Conservation (phyloP, 2,329 filamentous ascomycete species). For the Didymosphaeria variabile region DNA sequence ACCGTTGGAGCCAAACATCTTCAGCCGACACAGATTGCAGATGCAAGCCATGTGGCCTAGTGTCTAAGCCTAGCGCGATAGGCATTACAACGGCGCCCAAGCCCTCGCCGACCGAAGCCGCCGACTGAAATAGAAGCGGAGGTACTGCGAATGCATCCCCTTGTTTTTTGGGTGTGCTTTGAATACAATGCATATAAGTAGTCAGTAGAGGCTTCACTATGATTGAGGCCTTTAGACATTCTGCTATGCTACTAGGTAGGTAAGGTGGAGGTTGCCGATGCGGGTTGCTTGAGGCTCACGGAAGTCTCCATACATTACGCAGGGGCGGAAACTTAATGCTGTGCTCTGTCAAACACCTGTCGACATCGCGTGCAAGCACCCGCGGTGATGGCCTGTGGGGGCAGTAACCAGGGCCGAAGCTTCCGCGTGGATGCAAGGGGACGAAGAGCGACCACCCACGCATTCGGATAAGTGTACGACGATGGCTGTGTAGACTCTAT, state of each 20-base stretch:
- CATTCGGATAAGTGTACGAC: slow-evolving; percentile 3
- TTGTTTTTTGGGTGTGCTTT: not conserved
- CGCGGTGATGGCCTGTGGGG: slow-evolving; percentile 1
- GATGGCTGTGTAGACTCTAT: not conserved
- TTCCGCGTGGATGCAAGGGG: not conserved
- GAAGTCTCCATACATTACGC: not conserved
- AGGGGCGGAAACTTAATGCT: not conserved
- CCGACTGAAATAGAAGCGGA: not conserved
- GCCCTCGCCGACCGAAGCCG: not conserved
- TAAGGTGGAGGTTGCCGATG: not conserved
- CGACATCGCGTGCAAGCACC: not conserved
- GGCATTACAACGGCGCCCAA: not conserved
- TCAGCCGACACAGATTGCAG: not conserved
- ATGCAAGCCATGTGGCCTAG: not conserved
- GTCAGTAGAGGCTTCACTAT: not conserved
- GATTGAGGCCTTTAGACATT: too few species aligned
- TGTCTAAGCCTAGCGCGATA: not conserved
- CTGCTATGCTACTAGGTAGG: too few species aligned
- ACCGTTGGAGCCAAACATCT: not conserved
- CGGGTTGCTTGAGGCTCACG: not conserved
- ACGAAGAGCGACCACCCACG: not conserved
- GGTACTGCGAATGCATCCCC: not conserved
- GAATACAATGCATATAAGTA: not conserved
- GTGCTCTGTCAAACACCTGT: not conserved
- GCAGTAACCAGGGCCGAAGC: not conserved